Conservation (phyloP, 805 yeast species). For the Komagataella kurtzmanii region DNA sequence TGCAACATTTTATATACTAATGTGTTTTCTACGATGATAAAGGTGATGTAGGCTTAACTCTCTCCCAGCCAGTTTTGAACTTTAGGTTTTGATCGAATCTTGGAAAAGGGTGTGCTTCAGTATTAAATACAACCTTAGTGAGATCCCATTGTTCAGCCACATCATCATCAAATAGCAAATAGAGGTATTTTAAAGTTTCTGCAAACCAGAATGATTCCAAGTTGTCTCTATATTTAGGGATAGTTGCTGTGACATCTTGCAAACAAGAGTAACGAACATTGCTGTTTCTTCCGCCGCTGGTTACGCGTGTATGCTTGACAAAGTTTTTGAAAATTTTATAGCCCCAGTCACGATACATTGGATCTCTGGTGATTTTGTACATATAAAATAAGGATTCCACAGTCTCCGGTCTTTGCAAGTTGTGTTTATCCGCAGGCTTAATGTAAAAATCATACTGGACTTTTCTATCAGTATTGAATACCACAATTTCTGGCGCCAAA, state of each 20-base stretch:
- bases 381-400: slow-evolving; percentile 77
- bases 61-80: slow-evolving; percentile 52
- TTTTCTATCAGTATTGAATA: slow-evolving; percentile 48
- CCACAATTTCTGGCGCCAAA: slow-evolving; percentile 78
- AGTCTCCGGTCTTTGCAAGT: slow-evolving; percentile 87
- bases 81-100: slow-evolving; percentile 34
- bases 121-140: slow-evolving; percentile 64
- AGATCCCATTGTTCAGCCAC: slow-evolving; percentile 51
- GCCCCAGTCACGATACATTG: slow-evolving; percentile 80
- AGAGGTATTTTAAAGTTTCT: slow-evolving; percentile 80
- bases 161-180: slow-evolving; percentile 58
- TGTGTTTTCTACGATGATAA: not conserved
- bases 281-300: slow-evolving; percentile 31
- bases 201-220: slow-evolving; percentile 92
- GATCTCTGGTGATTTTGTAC: slow-evolving; percentile 69
- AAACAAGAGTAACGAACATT: slow-evolving; percentile 42
- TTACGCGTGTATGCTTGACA: slow-evolving; percentile 40
- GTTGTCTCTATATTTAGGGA: slow-evolving; percentile 49
- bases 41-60: slow-evolving; percentile 9
- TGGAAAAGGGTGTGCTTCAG: slow-evolving; percentile 94
- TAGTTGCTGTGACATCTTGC: slow-evolving; percentile 44
- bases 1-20: slow-evolving; percentile 16
- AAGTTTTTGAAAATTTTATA: slow-evolving; percentile 72
- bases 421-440: slow-evolving; percentile 65
- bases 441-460: slow-evolving; percentile 45